Evolutionary conservation across 2,329 filamentous ascomycete species (phyloP).

Genomic region (Colletotrichum filicis): DNA sequence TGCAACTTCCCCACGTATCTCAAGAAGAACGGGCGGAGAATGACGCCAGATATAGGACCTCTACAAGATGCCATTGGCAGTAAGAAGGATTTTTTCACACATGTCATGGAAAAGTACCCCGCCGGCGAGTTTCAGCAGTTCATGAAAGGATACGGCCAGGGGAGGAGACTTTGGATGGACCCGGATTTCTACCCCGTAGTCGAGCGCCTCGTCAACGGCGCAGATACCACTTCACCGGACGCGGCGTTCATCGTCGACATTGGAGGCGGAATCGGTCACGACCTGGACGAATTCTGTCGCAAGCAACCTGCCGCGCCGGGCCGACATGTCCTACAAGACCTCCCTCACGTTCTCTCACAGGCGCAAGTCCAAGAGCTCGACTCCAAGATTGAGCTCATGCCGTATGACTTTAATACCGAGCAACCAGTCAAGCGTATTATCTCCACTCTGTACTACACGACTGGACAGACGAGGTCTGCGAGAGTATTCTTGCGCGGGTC

Average conservation of each 20-base stretch:
- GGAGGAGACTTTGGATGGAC: slow-evolving; percentile 31
- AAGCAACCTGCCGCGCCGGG: slow-evolving; percentile 36
- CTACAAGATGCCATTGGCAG: slow-evolving; percentile 11
- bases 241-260: slow-evolving; percentile 37
- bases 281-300: slow-evolving; percentile 38
- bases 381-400: slow-evolving; percentile 38
- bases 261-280: slow-evolving; percentile 41
- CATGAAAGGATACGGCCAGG: slow-evolving; percentile 20
- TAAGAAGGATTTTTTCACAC: slow-evolving; percentile 17
- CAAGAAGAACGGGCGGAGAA: not conserved
- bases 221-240: not conserved
- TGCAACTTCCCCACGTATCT: slow-evolving; percentile 27
- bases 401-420: slow-evolving; percentile 41
- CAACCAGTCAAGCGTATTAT: slow-evolving; percentile 32
- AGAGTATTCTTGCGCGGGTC: slow-evolving; percentile 27
- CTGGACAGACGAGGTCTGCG: slow-evolving; percentile 35
- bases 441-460: slow-evolving; percentile 35
- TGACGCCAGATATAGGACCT: not conserved
- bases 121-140: slow-evolving; percentile 10
- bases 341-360: slow-evolving; percentile 38
- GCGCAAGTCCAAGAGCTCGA: slow-evolving; percentile 38
- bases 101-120: slow-evolving; percentile 20
- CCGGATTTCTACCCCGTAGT: slow-evolving; percentile 37
- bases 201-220: slow-evolving; percentile 41
- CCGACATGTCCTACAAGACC: slow-evolving; percentile 40